These are phyloP conservation scores for Xylaria intraflava DNA, from an alignment of 495 filamentous ascomycete species.

Conservation along the genomic window DNA sequence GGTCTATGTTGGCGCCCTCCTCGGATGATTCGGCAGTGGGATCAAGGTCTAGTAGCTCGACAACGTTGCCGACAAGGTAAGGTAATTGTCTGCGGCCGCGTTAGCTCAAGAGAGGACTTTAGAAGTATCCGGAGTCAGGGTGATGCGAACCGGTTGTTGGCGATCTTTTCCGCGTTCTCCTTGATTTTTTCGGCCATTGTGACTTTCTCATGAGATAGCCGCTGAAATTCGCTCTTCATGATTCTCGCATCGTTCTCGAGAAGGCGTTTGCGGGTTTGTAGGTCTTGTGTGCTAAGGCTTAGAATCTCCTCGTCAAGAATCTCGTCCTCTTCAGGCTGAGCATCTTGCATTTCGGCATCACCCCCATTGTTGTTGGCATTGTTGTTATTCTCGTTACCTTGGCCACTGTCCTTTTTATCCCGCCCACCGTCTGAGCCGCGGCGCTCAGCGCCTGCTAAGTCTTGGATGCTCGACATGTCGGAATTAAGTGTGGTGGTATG, in stretches of 20 bases:
- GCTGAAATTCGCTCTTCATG: conserved; percentile 95
- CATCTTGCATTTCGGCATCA: conserved; percentile 88
- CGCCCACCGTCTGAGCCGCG: conserved; percentile 61
- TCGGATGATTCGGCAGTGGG: conserved; percentile 93
- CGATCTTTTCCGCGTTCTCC: conserved; percentile 97
- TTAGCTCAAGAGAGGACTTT: conserved; percentile 12
- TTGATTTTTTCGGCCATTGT: conserved; percentile 98
- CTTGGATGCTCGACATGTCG: conserved; percentile 78
- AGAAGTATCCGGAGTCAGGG: background rate
- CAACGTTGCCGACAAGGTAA: conserved; percentile 96
- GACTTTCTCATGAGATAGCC: conserved; percentile 88
- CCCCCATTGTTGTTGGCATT: conserved; percentile 54
- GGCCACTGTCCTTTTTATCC: conserved; percentile 64
- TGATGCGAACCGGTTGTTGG: conserved; percentile 80
- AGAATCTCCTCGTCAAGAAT: conserved; percentile 87
- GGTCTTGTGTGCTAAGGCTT: conserved; percentile 84
- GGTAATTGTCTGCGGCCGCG: conserved; percentile 70
- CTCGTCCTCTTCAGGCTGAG: conserved; percentile 65
- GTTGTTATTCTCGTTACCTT: conserved; percentile 60
- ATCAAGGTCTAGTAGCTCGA: conserved; percentile 93
- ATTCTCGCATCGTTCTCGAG: conserved; percentile 96
- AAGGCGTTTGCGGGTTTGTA: conserved; percentile 76
- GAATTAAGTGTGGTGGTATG: background rate
- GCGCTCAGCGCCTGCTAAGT: conserved; percentile 63
- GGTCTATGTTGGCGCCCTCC: conserved; percentile 96